Evolutionary conservation across 257 asterid species (phyloP).

Genomic region (Scutellaria barbata): DNA sequence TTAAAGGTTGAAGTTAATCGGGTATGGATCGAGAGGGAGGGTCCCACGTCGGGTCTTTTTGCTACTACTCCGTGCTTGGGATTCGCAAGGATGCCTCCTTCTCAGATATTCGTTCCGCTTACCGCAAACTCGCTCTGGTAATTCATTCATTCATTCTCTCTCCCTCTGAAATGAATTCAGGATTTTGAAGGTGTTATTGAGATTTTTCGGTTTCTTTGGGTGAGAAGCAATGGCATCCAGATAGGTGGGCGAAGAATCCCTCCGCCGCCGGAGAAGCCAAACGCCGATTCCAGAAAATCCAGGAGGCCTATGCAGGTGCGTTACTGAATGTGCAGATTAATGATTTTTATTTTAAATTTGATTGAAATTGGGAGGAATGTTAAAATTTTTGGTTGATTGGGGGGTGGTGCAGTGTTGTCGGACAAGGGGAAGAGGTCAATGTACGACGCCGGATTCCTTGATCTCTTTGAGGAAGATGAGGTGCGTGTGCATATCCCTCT

Average conservation of each 20-base stretch:
- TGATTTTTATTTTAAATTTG: background rate
- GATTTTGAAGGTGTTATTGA: background rate
- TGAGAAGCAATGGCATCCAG: slow-evolving; percentile 84
- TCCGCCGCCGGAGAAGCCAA: slow-evolving; percentile 75
- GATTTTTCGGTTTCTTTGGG: background rate
- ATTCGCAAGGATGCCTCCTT: slow-evolving; percentile 77
- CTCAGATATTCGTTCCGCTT: slow-evolving; percentile 85
- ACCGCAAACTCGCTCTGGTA: slow-evolving; percentile 87
- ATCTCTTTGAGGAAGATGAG: slow-evolving; percentile 84
- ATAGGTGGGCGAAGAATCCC: slow-evolving; percentile 71
- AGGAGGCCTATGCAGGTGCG: slow-evolving; percentile 76
- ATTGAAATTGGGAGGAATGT: background rate
- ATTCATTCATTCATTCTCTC: background rate
- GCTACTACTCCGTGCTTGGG: slow-evolving; percentile 82
- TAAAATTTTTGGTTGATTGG: slow-evolving; percentile 1
- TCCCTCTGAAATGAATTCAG: too few relatives aligned
- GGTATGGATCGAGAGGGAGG: slow-evolving; percentile 73
- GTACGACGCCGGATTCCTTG: slow-evolving; percentile 91
- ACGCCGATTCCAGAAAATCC: slow-evolving; percentile 73
- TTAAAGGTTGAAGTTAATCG: slow-evolving; percentile 1
- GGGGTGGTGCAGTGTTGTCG: slow-evolving; percentile 63
- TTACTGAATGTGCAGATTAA: background rate
- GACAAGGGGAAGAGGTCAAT: slow-evolving; percentile 85
- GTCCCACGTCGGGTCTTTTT: slow-evolving; percentile 50
- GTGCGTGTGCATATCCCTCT: slow-evolving; percentile 42